Conservation (phyloP, 2,329 filamentous ascomycete genomes). For the Scleromitrula shiraiana region DNA sequence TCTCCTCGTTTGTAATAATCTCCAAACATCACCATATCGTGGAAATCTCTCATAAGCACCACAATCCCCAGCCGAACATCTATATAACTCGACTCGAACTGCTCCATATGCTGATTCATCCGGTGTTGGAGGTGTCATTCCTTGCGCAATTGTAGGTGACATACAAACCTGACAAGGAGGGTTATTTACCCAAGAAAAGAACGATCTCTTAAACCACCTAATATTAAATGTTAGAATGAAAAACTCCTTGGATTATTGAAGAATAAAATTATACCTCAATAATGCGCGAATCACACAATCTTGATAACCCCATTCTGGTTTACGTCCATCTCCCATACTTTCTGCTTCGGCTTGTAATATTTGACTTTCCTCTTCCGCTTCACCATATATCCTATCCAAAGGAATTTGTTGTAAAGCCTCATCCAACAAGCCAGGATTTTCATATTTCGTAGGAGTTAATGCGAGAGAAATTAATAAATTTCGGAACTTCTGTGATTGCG, state of each 20-base stretch:
- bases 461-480: conserved; percentile 81
- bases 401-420: conserved; percentile 84
- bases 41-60: conserved; percentile 81
- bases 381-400: conserved; percentile 81
- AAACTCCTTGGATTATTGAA: conserved; percentile 11
- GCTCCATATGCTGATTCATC: conserved; percentile 88
- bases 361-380: conserved; percentile 89
- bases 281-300: conserved; percentile 90
- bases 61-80: conserved; percentile 71
- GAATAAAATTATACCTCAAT: conserved; percentile 54
- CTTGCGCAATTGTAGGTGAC: conserved; percentile 73
- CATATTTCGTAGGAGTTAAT: conserved; percentile 83
- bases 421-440: conserved; percentile 90
- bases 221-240: conserved; percentile 13
- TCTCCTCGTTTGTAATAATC: conserved; percentile 74
- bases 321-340: conserved; percentile 71
- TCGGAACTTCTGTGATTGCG: conserved; percentile 64
- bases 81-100: conserved; percentile 80
- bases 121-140: conserved; percentile 74
- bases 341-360: conserved; percentile 80
- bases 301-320: conserved; percentile 92
- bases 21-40: conserved; percentile 91
- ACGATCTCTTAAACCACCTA: conserved; percentile 94
- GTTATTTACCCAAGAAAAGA: conserved; percentile 97
- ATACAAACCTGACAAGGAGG: conserved; percentile 76